Percentiles rank a stretch among this genome's conserved stretches.
These are phyloP conservation scores for Pseudogymnoascus sp. DNA, from an alignment of 2,329 filamentous ascomycete species.

Conservation along the genomic window DNA sequence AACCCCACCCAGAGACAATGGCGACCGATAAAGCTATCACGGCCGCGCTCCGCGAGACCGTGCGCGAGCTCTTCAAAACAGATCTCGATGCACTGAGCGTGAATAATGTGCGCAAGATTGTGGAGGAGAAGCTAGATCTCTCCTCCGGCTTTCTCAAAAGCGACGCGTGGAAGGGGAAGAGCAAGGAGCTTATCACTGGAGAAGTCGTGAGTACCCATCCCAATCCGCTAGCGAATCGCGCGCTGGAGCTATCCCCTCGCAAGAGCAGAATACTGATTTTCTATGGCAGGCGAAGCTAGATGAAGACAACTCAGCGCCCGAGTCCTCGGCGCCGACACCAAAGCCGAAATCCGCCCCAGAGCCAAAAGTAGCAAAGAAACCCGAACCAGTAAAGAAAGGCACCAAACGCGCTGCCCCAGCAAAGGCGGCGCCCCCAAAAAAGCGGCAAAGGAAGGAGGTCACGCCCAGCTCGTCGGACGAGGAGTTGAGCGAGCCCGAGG, in stretches of 20 bases:
- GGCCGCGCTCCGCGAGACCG: conserved; percentile 38
- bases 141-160: conserved; percentile 43
- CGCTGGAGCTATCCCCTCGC: conserved; percentile 3
- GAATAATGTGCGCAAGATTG: conserved; percentile 46
- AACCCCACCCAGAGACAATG: conserved; percentile 26
- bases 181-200: conserved; percentile 49
- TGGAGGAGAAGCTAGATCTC: conserved; percentile 41
- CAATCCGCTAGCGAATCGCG: neutral
- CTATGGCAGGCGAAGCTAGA: conserved; percentile 13
- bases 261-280: conserved; percentile 12
- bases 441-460: conserved; percentile 25
- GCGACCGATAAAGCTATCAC: conserved; percentile 35
- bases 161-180: conserved; percentile 48
- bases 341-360: conserved; percentile 10
- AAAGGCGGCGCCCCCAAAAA: conserved; percentile 31
- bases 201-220: conserved; percentile 39
- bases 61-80: conserved; percentile 37
- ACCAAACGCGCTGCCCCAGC: conserved; percentile 33
- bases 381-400: conserved; percentile 38
- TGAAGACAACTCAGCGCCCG: conserved; percentile 7
- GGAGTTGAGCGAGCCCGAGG: neutral
- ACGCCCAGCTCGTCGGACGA: conserved; percentile 15
- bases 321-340: neutral
- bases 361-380: conserved; percentile 30
- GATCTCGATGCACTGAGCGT: conserved; percentile 43